phyloP scores from a whole-genome alignment of 257 asterid genomes.

The Thymus mandschuricus region DNA sequence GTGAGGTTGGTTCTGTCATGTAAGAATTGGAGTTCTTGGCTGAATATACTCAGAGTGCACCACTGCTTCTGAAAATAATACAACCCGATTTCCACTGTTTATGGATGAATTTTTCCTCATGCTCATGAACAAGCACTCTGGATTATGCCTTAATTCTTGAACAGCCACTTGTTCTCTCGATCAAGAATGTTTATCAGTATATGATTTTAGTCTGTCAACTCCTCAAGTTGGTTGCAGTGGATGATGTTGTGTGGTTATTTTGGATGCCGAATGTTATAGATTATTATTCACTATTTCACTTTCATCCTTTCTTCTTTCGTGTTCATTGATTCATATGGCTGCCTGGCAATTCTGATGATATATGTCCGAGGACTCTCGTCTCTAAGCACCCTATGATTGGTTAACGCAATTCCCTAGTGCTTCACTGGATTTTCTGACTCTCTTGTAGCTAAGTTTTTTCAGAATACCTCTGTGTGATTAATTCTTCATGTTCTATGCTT shows the following conservation, averaged over 20 bases:
- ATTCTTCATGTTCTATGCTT: constrained; percentile 13
- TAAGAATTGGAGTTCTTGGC: constrained; percentile 2
- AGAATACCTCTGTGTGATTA: neutral
- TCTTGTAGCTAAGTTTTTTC: neutral
- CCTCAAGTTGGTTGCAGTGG: constrained; percentile 4
- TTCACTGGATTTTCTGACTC: neutral
- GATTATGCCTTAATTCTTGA: neutral
- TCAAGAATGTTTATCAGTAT: neutral
- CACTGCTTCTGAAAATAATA: neutral
- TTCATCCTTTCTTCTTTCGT: neutral
- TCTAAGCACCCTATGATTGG: constrained; percentile 17
- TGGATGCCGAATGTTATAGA: neutral
- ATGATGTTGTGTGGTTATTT: constrained; percentile 1
- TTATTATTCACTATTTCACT: neutral
- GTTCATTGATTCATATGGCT: neutral
- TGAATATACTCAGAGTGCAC: constrained; percentile 6
- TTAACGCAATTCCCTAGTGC: constrained; percentile 9
- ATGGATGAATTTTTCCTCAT: constrained; percentile 9
- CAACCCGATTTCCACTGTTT: neutral
- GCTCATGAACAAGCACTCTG: constrained; percentile 8
- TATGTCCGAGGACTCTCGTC: constrained; percentile 9
- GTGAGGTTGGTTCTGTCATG: constrained; percentile 3
- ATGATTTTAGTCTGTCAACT: constrained; percentile 5
- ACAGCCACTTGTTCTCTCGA: neutral
- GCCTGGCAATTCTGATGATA: neutral